Evolutionary conservation across 202 grass and related monocot species (phyloP), one percentile per base, ranked within the genome.

Genomic region (Zizania palustris): DNA sequence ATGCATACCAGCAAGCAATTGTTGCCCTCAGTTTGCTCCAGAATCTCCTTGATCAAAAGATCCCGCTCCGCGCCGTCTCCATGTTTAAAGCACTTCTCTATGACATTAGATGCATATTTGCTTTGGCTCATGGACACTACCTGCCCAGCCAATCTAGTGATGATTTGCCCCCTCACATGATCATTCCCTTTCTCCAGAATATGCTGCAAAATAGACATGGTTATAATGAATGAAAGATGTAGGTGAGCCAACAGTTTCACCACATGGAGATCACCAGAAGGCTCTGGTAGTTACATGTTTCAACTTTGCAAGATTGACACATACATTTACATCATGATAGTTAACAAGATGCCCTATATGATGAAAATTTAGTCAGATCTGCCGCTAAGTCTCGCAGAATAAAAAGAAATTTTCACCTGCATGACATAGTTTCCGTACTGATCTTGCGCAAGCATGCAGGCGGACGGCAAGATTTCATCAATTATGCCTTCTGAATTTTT

Each of bases 391-490:
- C 5, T 6, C 13, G 38, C 33, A 46, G 28, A 60, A 67, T 43
- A 63, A 65, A 70, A 77, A 71, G 3, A 61, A 55, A 72, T 69
- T 69, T 63, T 72, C 60, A 98, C 95, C 95, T 98, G 95, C 51
- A 81, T 92, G 50, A 98, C 95, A 88, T 98, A 98, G 76, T 98
- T 98, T 12, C 95, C 95, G 59, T 95, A 98, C 74, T 95, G 95
- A 67, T 98, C 95, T 75, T 98, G 87, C 41, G 95, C 87, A 10
- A 98, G 81, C n/a, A 60, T 87, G 83, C 91, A 98, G 39, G 78
- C 83, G 10, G 89, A 98, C 45, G 87, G 77, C 77, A 98, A 82
- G 71, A 98, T 98, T 76, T 98, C 95, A 85, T 98, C 95, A 53
- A 94, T 88, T 81, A 94, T 92, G 72, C 89, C 74, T 79, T 90